Evolutionary conservation across 2,329 filamentous ascomycete genomes (phyloP).

Genomic region (Penicillium corylophilum): DNA sequence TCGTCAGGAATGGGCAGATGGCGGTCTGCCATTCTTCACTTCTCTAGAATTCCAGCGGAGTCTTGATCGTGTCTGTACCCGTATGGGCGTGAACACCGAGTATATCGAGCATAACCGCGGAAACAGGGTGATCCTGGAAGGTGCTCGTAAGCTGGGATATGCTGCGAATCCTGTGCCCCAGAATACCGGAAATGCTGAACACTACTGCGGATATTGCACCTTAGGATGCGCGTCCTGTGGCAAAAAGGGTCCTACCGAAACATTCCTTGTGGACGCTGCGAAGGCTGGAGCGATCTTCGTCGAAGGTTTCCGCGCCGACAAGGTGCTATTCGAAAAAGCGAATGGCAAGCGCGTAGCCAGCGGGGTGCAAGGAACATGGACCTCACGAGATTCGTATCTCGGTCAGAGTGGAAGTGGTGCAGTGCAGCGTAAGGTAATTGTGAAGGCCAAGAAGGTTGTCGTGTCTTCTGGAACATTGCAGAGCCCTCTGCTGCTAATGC

Average conservation of each 20-base stretch:
- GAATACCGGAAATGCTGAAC: constrained; percentile 71
- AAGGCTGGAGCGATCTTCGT: constrained; percentile 75
- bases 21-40: constrained; percentile 70
- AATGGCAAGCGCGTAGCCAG: constrained; percentile 58
- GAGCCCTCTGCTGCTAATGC: constrained; percentile 71
- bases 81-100: constrained; percentile 71
- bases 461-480: constrained; percentile 74
- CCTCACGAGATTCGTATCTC: constrained; percentile 64
- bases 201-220: constrained; percentile 70
- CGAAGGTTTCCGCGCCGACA: constrained; percentile 74
- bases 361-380: constrained; percentile 75
- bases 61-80: constrained; percentile 73
- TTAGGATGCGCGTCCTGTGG: constrained; percentile 62
- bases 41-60: constrained; percentile 72
- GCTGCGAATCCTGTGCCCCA: constrained; percentile 68
- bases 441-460: constrained; percentile 79
- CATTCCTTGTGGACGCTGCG: constrained; percentile 77
- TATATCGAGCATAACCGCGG: constrained; percentile 69
- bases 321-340: constrained; percentile 60
- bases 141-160: constrained; percentile 71
- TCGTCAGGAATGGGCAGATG: constrained; percentile 74
- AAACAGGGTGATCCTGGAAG: constrained; percentile 72
- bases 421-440: constrained; percentile 61
- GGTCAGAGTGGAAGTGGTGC: constrained; percentile 53
- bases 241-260: constrained; percentile 76